Evolutionary conservation across 192 early-diverging fungal genomes (phyloP), one percentile per base, ranked within the genome.

Genomic region (Backusella tarrabulga): DNA sequence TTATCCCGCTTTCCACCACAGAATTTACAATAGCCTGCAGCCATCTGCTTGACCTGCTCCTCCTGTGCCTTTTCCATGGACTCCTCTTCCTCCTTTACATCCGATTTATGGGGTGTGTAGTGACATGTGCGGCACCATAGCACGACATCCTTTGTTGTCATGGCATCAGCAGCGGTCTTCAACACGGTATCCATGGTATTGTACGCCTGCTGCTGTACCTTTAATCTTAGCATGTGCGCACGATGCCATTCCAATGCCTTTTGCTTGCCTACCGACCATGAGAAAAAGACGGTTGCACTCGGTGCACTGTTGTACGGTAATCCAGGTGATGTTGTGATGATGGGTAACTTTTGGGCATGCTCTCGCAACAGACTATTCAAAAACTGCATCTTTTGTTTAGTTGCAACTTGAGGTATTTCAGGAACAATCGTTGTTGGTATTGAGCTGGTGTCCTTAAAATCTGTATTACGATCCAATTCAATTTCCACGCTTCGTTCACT

Each of bases 401-500:
- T 41, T 14, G 42, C 72, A n/a, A 50, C 36, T 0, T 21, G 54
- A 32, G 67, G 67, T 46, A 19, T 50, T 54, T 60, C 60, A 17
- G 38, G 26, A 54, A 32, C 19, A n/a, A 38, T 15, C 4, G 60
- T 36, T 7, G 32, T 46, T 12, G 71, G 63, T 63, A 44, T 21
- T 17, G 46, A 73, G n/a, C 42, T 36, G 8, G 67, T 69, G 34
- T 80, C 74, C 11, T 85, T 76, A 67, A 95, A 95, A 29, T 87
- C 83, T 6, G 93, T 95, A 73, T 93, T 89, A 42, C 94, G 90
- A 80, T 97, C 95, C 12, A 98, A 83, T 77, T 95, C 92, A 54
- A 98, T 77, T 78, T 97, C 97, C 38, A 94, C 88, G 36, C 88
- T 86, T 44, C 87, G 83, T 77, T 98, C 95, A 17, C 87, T 75